Evolutionary conservation across 2,329 filamentous ascomycete genomes (phyloP).

Genomic region (Fusarium fracticaudum): DNA sequence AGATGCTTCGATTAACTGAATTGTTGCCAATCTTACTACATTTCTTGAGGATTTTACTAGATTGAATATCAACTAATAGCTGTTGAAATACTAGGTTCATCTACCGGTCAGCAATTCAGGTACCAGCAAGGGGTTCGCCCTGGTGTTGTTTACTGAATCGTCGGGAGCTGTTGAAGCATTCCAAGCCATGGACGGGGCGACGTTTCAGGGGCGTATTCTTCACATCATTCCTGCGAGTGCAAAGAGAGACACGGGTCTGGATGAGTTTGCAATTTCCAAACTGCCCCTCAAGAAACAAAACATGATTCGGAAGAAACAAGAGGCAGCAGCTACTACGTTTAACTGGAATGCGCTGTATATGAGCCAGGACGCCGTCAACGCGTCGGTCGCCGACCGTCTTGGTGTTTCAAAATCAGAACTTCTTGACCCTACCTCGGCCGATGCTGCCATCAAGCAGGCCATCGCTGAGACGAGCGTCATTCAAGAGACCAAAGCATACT

Average conservation of each 20-base stretch:
- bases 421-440: constrained; percentile 93
- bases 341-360: constrained; percentile 99
- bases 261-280: constrained; percentile 91
- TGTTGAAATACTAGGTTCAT: constrained; percentile 73
- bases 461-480: constrained; percentile 96
- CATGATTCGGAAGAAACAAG: constrained; percentile 84
- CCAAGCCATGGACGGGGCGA: constrained; percentile 79
- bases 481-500: constrained; percentile 94
- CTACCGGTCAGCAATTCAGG: constrained; percentile 79
- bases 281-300: constrained; percentile 95
- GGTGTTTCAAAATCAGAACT: constrained; percentile 92
- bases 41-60: constrained; percentile 33
- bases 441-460: constrained; percentile 95
- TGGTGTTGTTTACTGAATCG: constrained; percentile 80
- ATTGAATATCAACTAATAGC: constrained; percentile 41
- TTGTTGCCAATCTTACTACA: constrained; percentile 43
- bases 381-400: constrained; percentile 85
- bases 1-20: constrained; percentile 96
- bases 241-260: constrained; percentile 82
- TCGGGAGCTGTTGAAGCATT: constrained; percentile 82
- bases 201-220: constrained; percentile 91
- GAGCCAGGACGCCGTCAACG: constrained; percentile 94
- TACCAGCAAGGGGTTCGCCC: constrained; percentile 88
- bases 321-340: constrained; percentile 81
- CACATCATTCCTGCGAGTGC: constrained; percentile 87